phyloP scores from a whole-genome alignment of 2,329 filamentous ascomycete species.

The Sarocladiaceae sp. region DNA sequence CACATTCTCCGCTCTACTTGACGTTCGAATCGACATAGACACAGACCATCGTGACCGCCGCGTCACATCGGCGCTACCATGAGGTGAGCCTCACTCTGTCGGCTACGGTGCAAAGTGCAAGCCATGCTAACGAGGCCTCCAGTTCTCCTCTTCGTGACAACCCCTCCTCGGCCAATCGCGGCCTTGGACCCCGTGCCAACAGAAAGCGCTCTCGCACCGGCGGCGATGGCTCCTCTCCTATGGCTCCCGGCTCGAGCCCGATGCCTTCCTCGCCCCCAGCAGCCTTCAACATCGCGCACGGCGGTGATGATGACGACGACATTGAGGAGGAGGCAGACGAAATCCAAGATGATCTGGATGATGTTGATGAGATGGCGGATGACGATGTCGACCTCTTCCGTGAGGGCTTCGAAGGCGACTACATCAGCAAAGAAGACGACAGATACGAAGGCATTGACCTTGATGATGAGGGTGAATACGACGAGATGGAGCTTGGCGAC shows the following conservation, averaged over 20 bases:
- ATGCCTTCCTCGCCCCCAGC: slow-evolving; percentile 62
- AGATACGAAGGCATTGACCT: slow-evolving; percentile 64
- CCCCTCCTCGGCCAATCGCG: slow-evolving; percentile 78
- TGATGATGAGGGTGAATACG: slow-evolving; percentile 73
- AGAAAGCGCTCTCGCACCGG: slow-evolving; percentile 50
- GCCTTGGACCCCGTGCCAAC: slow-evolving; percentile 43
- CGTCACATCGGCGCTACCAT: slow-evolving; percentile 15
- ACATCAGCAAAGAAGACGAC: slow-evolving; percentile 60
- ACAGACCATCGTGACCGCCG: neutral
- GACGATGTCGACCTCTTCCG: slow-evolving; percentile 75
- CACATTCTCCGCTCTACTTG: slow-evolving; percentile 5
- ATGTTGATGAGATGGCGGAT: slow-evolving; percentile 75
- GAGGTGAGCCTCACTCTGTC: slow-evolving; percentile 21
- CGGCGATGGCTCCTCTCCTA: slow-evolving; percentile 47
- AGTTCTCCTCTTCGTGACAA: slow-evolving; percentile 80
- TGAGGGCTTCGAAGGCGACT: slow-evolving; percentile 66
- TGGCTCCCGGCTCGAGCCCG: slow-evolving; percentile 49
- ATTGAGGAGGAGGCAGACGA: slow-evolving; percentile 67
- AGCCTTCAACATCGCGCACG: slow-evolving; percentile 55
- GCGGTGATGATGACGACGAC: slow-evolving; percentile 59
- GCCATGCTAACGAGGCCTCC: neutral
- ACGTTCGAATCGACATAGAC: neutral
- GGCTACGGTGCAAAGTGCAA: neutral
- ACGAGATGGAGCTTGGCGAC: slow-evolving; percentile 58
- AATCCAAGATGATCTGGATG: slow-evolving; percentile 65